A percentile compares a stretch with the other conserved stretches of the same genome.
phyloP scores from a whole-genome alignment of 2,329 filamentous ascomycete species.

The Phoma sp. region DNA sequence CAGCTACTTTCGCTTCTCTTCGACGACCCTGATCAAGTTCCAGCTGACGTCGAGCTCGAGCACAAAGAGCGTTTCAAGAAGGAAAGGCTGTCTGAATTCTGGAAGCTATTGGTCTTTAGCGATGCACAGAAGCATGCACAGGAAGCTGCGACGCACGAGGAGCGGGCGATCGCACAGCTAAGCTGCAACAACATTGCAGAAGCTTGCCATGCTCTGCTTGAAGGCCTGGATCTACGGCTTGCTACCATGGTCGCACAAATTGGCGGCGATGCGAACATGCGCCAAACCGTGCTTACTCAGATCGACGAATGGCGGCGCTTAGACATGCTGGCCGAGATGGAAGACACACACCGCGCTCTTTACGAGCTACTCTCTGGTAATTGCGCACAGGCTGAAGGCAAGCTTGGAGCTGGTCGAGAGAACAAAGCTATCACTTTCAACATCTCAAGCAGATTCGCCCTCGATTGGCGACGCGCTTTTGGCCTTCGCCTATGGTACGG shows the following conservation, averaged over 20 bases:
- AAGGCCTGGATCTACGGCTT: slow-evolving; percentile 80
- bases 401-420: slow-evolving; percentile 74
- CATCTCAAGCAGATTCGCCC: slow-evolving; percentile 80
- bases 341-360: slow-evolving; percentile 79
- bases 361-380: slow-evolving; percentile 92
- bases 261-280: slow-evolving; percentile 72
- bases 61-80: slow-evolving; percentile 53
- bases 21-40: slow-evolving; percentile 59
- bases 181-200: slow-evolving; percentile 80
- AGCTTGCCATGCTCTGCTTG: slow-evolving; percentile 79
- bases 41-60: slow-evolving; percentile 52
- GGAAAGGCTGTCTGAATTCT: slow-evolving; percentile 72
- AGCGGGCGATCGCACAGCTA: slow-evolving; percentile 82
- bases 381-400: slow-evolving; percentile 80
- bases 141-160: slow-evolving; percentile 71
- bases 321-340: slow-evolving; percentile 86
- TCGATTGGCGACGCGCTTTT: slow-evolving; percentile 95
- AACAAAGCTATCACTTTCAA: slow-evolving; percentile 81
- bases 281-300: slow-evolving; percentile 78
- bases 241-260: slow-evolving; percentile 84
- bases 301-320: slow-evolving; percentile 83
- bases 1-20: slow-evolving; percentile 86
- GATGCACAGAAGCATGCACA: slow-evolving; percentile 56
- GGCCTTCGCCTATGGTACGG: slow-evolving; percentile 91
- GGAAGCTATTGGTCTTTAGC: slow-evolving; percentile 54